Conservation (phyloP, 805 yeast genomes). For the Dipodascopsis uninucleata region DNA sequence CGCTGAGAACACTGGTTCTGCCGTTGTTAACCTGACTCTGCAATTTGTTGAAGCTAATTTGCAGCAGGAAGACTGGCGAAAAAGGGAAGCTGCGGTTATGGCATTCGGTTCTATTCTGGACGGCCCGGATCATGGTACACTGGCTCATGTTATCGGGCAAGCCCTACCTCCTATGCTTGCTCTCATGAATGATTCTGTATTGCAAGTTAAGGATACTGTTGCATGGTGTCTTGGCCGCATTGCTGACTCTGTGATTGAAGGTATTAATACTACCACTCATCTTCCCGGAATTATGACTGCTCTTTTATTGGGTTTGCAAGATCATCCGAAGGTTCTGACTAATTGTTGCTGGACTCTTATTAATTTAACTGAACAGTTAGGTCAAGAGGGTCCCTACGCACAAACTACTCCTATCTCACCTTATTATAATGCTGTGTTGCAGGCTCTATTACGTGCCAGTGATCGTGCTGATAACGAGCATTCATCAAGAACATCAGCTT, state of each 20-base stretch:
- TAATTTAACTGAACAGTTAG: constrained; percentile 81
- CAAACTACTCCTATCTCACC: constrained; percentile 65
- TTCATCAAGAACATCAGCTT: constrained; percentile 91
- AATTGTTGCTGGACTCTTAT: constrained; percentile 97
- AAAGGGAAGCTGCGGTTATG: constrained; percentile 97
- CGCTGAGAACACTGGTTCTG: constrained; percentile 84
- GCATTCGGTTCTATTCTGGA: constrained; percentile 96
- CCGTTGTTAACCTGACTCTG: constrained; percentile 80
- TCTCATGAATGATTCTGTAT: constrained; percentile 67
- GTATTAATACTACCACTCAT: constrained; percentile 61
- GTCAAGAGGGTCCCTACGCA: constrained; percentile 46
- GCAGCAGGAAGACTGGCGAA: constrained; percentile 63
- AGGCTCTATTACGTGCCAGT: constrained; percentile 65
- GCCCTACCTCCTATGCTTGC: constrained; percentile 76
- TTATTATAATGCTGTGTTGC: constrained; percentile 66
- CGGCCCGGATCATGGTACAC: constrained; percentile 52
- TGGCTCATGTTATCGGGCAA: constrained; percentile 66
- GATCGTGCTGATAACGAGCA: constrained; percentile 76
- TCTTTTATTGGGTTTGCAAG: constrained; percentile 73
- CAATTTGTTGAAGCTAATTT: constrained; percentile 78
- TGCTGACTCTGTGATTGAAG: constrained; percentile 78
- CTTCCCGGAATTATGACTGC: constrained; percentile 72
- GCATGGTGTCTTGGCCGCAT: constrained; percentile 98
- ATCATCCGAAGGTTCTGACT: constrained; percentile 90
- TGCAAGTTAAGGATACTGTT: constrained; percentile 93